Evolutionary conservation across 768 basidiomycete species (phyloP).

Genomic region (Mycena kentingensis): DNA sequence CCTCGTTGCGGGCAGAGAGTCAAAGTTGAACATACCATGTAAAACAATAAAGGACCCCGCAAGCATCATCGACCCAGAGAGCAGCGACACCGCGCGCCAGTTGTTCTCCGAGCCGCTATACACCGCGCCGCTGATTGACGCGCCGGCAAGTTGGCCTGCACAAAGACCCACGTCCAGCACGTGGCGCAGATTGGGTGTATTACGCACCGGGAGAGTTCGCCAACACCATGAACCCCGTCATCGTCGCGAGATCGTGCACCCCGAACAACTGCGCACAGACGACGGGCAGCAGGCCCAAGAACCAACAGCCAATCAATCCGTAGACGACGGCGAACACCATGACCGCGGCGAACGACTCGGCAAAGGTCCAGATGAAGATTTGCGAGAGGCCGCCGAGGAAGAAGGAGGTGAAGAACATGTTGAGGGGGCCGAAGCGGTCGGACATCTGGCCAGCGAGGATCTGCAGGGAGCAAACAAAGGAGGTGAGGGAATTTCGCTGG

Average conservation of each 20-base stretch:
- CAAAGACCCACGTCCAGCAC: background rate
- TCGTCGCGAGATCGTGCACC: slow-evolving; percentile 26
- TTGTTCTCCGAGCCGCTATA: slow-evolving; percentile 30
- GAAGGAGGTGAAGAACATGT: slow-evolving; percentile 40
- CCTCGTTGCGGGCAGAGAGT: background rate
- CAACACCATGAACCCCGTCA: slow-evolving; percentile 29
- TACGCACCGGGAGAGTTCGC: slow-evolving; percentile 25
- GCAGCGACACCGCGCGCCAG: slow-evolving; percentile 34
- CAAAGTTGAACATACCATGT: slow-evolving; percentile 28
- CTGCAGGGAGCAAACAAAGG: slow-evolving; percentile 8
- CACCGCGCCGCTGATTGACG: slow-evolving; percentile 35
- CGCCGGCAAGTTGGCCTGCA: slow-evolving; percentile 33
- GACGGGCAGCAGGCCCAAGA: slow-evolving; percentile 35
- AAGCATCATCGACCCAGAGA: slow-evolving; percentile 32
- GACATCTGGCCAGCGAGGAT: slow-evolving; percentile 39
- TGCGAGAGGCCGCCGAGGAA: slow-evolving; percentile 37
- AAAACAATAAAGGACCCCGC: slow-evolving; percentile 31
- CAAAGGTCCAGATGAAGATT: slow-evolving; percentile 42
- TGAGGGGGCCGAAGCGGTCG: slow-evolving; percentile 41
- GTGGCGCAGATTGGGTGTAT: background rate
- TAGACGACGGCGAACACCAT: slow-evolving; percentile 35
- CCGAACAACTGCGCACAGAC: slow-evolving; percentile 33
- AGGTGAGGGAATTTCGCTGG: background rate
- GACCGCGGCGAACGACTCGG: slow-evolving; percentile 32
- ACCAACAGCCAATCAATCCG: slow-evolving; percentile 38